phyloP scores from a whole-genome alignment of 1,139 yeast species.

The Magnusiomyces magnusii region DNA sequence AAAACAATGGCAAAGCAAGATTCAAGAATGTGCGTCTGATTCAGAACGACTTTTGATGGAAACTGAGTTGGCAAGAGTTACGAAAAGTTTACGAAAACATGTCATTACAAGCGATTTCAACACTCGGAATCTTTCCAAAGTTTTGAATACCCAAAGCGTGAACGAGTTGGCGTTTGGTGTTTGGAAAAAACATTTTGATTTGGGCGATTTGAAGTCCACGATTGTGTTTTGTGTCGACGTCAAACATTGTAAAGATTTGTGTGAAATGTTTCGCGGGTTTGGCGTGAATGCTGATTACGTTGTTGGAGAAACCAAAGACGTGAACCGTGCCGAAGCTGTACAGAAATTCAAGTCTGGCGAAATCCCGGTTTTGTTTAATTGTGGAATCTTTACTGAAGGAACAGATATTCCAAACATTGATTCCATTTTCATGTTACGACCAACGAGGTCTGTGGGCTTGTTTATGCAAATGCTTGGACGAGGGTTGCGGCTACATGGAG shows the following conservation, averaged over 20 bases:
- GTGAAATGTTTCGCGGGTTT: conserved; percentile 45
- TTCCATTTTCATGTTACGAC: conserved; percentile 68
- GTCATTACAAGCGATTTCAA: conserved; percentile 47
- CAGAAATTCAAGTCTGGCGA: conserved; percentile 54
- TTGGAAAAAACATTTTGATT: conserved; percentile 40
- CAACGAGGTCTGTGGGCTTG: conserved; percentile 66
- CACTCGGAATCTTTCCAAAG: conserved; percentile 43
- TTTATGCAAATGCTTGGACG: conserved; percentile 88
- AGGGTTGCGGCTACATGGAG: conserved; percentile 60
- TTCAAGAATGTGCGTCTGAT: not conserved
- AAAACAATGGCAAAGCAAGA: not conserved
- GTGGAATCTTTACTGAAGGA: conserved; percentile 90
- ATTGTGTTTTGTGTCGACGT: conserved; percentile 73
- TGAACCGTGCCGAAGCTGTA: conserved; percentile 47
- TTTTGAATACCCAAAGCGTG: conserved; percentile 46
- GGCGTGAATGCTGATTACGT: conserved; percentile 72
- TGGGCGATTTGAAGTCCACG: conserved; percentile 45
- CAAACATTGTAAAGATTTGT: conserved; percentile 52
- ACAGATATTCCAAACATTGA: conserved; percentile 92
- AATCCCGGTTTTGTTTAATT: conserved; percentile 72
- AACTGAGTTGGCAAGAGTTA: not conserved
- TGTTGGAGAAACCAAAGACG: conserved; percentile 53
- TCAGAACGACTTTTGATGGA: not conserved
- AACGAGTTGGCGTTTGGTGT: conserved; percentile 53
- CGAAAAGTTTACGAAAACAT: conserved; percentile 23